Percentiles rank a stretch among this genome's conserved stretches.
These are phyloP conservation scores for Fraxinus angustifolia DNA, from an alignment of 305 asterid genomes.

Conservation along the genomic window DNA sequence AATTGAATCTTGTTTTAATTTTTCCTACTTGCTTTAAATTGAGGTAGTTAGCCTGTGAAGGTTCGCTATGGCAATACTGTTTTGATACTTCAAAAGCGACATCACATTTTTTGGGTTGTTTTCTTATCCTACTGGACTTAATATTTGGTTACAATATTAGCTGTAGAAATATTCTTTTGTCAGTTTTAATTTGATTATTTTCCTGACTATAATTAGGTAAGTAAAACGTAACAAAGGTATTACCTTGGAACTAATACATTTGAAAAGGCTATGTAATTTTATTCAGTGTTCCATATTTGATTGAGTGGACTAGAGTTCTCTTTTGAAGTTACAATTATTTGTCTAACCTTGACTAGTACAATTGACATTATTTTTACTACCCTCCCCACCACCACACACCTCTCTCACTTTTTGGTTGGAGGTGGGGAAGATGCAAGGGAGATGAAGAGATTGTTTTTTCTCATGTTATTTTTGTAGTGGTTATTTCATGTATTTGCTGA, in stretches of 20 bases:
- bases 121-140: background rate
- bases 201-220: background rate
- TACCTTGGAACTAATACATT: background rate
- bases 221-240: background rate
- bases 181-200: background rate
- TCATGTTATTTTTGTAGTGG: background rate
- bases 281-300: background rate
- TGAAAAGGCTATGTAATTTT: background rate
- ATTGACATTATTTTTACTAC: no score
- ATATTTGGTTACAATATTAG: background rate
- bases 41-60: background rate
- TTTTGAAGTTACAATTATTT: no score
- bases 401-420: background rate
- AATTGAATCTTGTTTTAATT: background rate
- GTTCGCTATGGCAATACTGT: background rate
- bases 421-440: background rate
- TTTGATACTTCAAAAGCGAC: background rate
- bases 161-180: background rate
- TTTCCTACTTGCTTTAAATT: background rate
- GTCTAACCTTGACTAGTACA: no score
- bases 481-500: background rate
- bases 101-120: no score
- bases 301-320: no score
- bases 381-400: background rate
- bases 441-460: background rate